Percentiles rank a stretch among this genome's conserved stretches.
Conservation (phyloP, 2,329 filamentous ascomycete genomes). For the Nemania sp. region DNA sequence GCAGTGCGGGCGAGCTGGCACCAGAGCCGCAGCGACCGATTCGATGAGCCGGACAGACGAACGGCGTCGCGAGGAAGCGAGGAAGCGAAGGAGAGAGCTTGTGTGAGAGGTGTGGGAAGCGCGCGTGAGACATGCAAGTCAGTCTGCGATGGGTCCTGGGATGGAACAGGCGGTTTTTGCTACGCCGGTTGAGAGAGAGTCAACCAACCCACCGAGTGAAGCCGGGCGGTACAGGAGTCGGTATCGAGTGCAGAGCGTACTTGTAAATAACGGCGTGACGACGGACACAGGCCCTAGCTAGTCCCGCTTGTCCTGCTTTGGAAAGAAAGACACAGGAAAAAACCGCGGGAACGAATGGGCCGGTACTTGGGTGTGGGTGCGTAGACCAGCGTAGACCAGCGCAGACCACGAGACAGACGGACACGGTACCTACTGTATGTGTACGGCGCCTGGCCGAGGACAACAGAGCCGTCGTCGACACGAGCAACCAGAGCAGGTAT, state of each 20-base stretch:
- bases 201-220: conserved; percentile 13
- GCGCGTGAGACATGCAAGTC: conserved; percentile 23
- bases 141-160: conserved; percentile 18
- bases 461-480: not conserved
- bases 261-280: not conserved
- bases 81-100: not conserved
- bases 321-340: conserved; percentile 11
- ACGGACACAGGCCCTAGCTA: not conserved
- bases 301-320: not conserved
- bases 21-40: conserved; percentile 43
- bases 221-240: not conserved
- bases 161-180: conserved; percentile 8
- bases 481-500: too few relatives aligned
- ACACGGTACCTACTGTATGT: not conserved
- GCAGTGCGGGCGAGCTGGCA: conserved; percentile 49
- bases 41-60: conserved; percentile 31
- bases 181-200: conserved; percentile 6
- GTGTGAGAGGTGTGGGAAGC: conserved; percentile 15
- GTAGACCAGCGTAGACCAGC: not conserved
- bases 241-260: not conserved
- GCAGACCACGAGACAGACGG: not conserved
- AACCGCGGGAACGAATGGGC: conserved; percentile 21
- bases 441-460: conserved; percentile 13
- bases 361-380: not conserved
- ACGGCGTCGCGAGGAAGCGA: not conserved